Base-by-base conservation (phyloP, 169 alveolate genomes). In the Plasmodium gallinaceum region DNA sequence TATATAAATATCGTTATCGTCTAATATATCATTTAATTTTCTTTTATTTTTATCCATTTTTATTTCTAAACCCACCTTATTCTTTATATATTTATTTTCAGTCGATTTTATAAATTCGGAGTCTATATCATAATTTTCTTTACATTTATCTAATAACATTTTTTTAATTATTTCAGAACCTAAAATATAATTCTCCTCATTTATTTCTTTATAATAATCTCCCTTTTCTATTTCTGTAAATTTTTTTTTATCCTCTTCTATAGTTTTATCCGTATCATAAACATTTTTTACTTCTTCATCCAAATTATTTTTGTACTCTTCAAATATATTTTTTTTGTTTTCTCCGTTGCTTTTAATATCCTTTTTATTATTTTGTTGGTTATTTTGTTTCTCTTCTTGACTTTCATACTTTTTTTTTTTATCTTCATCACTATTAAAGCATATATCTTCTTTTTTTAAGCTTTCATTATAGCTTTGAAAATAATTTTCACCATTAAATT, bases 111-210 rank as follows among this genome's bases (percentile, higher is more conserved):
- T 61, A 18, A 80, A 42, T 8, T 60, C 69, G n/a, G 45, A 5
- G 24, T 80, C 83, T 52, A 66, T 66, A 62, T 80, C 58, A 48
- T 60, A 80, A 32, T 80, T 80, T 52, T 80, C 83, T 80, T 68
- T 69, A 51, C 72, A 80, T 9, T 80, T 80, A 57, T 80, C 90
- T 45, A 80, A 32, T 60, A 80, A 72, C 18, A 80, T 45, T n/a
- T 80, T 80, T 72, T 80, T 80, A 3, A 80, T 80, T 10, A 80
- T 54, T 80, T 80, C 90, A 1, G 90, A 66, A 9, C 90, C 90
- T 48, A 80, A 43, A 58, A 80, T 14, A 46, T 52, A 61, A 10
- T 80, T 65, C 26, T 80, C 90, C 68, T 68, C 85, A 45, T 60
- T 80, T 6, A 61, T 43, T 18, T 80, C 66, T 42, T 68, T 66